Evolutionary conservation across 1,139 yeast species (phyloP), one percentile per base, ranked within the genome.

Genomic region (Suhomyces bokatorum): DNA sequence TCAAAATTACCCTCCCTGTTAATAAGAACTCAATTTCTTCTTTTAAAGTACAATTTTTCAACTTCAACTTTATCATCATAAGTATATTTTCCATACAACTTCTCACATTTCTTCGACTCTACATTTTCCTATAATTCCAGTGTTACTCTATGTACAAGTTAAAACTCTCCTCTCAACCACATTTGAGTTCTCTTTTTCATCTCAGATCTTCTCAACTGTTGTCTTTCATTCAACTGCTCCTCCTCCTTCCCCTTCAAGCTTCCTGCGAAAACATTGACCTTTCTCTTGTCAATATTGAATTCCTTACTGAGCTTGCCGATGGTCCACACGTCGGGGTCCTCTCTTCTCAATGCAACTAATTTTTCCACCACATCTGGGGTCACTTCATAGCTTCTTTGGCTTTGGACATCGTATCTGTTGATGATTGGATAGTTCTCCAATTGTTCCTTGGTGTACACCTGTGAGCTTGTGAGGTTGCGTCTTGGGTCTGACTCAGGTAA

Each of bases 401-500:
- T 58, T 24, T 68, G 51, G 6, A 55, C 50, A 38, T 53, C 53
- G 46, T 60, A 61, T 31, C 71, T 69, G 64, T 54, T 69, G 58
- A 60, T 72, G 46, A 75, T 56, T 9, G 89, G 89, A 71, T 83
- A 83, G 51, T 75, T 70, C n/a, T 66, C 62, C 38, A 79, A 57
- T 43, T 76, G 70, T 62, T 80, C 71, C 26, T 59, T 58, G 38
- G 68, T 64, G 54, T 59, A 70, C 52, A 62, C 50, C 51, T 50
- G 37, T 49, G 44, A 53, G 43, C 29, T 50, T 40, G 52, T 63
- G 30, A 70, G 64, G 2, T 62, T 66, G 47, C 72, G 75, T 56
- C 95, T 77, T 28, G 81, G 81, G 58, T 87, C 95, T 8, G 64
- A 57, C 2, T 66, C 57, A 3, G 96, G 96, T 44, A 88, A 66